A percentile compares a stretch with the other conserved stretches of the same genome.
These are phyloP conservation scores for Silene latifolia DNA, from an alignment of 148 eudicot species.

Conservation along the genomic window DNA sequence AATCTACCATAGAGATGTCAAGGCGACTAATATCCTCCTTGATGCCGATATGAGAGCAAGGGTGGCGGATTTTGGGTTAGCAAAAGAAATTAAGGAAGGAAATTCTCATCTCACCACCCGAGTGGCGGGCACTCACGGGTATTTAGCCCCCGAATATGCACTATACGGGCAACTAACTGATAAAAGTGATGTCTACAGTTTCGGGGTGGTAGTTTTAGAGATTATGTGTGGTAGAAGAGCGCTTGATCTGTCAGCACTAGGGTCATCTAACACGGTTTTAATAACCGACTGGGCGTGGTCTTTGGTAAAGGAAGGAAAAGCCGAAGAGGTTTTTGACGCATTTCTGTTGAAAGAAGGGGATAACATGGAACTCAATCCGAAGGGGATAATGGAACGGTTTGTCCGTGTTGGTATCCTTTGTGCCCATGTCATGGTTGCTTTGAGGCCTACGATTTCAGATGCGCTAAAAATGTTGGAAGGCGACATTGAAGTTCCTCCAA, in stretches of 20 bases:
- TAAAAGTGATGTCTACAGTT: slow-evolving; percentile 47
- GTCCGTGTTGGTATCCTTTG: slow-evolving; percentile 73
- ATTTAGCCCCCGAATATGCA: slow-evolving; percentile 80
- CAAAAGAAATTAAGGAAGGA: slow-evolving; percentile 61
- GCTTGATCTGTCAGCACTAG: slow-evolving; percentile 61
- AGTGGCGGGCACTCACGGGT: slow-evolving; percentile 86
- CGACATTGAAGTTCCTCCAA: slow-evolving; percentile 67
- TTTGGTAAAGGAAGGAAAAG: slow-evolving; percentile 49
- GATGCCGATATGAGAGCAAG: slow-evolving; percentile 70
- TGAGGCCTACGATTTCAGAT: slow-evolving; percentile 73
- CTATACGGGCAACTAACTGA: slow-evolving; percentile 80
- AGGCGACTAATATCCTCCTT: slow-evolving; percentile 68
- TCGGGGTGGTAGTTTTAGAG: slow-evolving; percentile 62
- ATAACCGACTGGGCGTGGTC: slow-evolving; percentile 91
- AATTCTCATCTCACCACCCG: slow-evolving; percentile 71
- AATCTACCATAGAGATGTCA: slow-evolving; percentile 72
- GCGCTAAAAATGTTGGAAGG: slow-evolving; percentile 90
- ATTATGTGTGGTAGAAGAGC: slow-evolving; percentile 83
- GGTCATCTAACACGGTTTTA: slow-evolving; percentile 50
- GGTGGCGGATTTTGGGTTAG: slow-evolving; percentile 83
- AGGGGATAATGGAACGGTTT: slow-evolving; percentile 74
- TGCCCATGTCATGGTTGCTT: slow-evolving; percentile 92
- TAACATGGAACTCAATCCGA: slow-evolving; percentile 35
- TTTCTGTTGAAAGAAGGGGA: slow-evolving; percentile 40
- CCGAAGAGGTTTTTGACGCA: slow-evolving; percentile 53